Percentiles rank a stretch among this genome's conserved stretches.
phyloP scores from a whole-genome alignment of 176 grass and related monocot genomes.

The Triticum timopheevii region DNA sequence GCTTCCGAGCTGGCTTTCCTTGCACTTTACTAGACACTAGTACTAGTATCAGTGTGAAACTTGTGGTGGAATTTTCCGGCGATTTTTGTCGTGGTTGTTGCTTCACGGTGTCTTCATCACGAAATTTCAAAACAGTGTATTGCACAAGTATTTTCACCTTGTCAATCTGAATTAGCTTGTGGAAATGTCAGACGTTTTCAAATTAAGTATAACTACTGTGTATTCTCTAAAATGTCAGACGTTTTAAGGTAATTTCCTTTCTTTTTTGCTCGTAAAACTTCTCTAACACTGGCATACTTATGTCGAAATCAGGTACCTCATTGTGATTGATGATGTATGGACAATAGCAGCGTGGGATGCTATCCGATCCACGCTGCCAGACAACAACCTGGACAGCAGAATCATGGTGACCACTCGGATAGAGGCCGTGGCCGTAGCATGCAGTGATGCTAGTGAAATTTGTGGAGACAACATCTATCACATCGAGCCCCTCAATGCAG shows the following conservation, averaged over 20 bases:
- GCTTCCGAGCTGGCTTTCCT: too few relatives aligned
- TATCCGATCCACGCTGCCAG: not conserved
- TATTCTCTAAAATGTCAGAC: too few relatives aligned
- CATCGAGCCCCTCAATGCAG: not conserved
- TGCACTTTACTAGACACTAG: too few relatives aligned
- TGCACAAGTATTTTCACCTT: not conserved
- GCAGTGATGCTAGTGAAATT: not conserved
- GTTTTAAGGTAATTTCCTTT: not conserved
- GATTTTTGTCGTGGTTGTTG: too few relatives aligned
- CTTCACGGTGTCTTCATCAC: too few relatives aligned
- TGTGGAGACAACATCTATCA: not conserved
- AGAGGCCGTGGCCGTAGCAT: not conserved
- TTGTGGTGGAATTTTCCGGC: too few relatives aligned
- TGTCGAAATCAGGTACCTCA: conserved; percentile 1
- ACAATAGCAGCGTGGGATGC: not conserved
- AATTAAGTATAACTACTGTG: too few relatives aligned
- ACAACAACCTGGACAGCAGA: not conserved
- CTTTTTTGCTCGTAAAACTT: not conserved
- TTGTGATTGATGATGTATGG: conserved; percentile 27
- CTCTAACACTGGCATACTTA: not conserved
- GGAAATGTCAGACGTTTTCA: too few relatives aligned
- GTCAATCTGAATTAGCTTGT: not conserved
- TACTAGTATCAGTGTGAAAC: too few relatives aligned
- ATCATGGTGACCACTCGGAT: conserved; percentile 26
- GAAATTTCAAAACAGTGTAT: too few relatives aligned